phyloP scores from a whole-genome alignment of 2,329 filamentous ascomycete genomes.

The Colletotrichum sp. region DNA sequence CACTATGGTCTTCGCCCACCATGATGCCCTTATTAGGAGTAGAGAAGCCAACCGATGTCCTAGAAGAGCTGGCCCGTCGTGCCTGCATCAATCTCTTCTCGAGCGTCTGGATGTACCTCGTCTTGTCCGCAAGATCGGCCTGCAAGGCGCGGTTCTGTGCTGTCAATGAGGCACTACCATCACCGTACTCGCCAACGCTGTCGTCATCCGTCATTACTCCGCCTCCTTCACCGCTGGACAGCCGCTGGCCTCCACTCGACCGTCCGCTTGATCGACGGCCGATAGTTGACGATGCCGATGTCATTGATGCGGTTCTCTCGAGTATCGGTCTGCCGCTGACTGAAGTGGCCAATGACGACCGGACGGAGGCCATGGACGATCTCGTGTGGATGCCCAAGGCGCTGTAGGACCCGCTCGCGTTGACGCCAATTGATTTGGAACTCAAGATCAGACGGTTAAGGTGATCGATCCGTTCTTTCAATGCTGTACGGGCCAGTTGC shows the following conservation, averaged over 20 bases:
- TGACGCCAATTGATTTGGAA: conserved; percentile 95
- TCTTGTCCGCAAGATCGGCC: conserved; percentile 95
- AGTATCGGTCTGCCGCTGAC: conserved; percentile 54
- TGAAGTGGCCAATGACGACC: conserved; percentile 75
- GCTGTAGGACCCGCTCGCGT: conserved; percentile 75
- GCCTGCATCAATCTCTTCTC: conserved; percentile 94
- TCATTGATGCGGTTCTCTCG: conserved; percentile 71
- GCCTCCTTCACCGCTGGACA: conserved; percentile 43
- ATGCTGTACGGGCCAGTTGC: conserved; percentile 91
- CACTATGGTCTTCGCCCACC: conserved; percentile 80
- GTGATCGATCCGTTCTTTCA: conserved; percentile 98
- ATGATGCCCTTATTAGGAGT: conserved; percentile 66
- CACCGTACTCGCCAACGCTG: conserved; percentile 80
- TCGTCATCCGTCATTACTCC: conserved; percentile 67
- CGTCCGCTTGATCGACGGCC: conserved; percentile 57
- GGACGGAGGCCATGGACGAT: conserved; percentile 60
- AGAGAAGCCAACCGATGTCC: conserved; percentile 77
- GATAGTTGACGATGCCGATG: conserved; percentile 66
- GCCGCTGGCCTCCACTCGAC: conserved; percentile 49
- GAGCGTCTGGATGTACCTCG: conserved; percentile 91
- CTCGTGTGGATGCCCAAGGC: conserved; percentile 60
- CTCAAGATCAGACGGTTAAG: conserved; percentile 93
- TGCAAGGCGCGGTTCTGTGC: conserved; percentile 93
- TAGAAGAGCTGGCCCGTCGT: conserved; percentile 85
- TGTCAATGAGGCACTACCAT: conserved; percentile 80